Base-by-base conservation (phyloP, 257 asterid genomes). In the Gentiana straminea region DNA sequence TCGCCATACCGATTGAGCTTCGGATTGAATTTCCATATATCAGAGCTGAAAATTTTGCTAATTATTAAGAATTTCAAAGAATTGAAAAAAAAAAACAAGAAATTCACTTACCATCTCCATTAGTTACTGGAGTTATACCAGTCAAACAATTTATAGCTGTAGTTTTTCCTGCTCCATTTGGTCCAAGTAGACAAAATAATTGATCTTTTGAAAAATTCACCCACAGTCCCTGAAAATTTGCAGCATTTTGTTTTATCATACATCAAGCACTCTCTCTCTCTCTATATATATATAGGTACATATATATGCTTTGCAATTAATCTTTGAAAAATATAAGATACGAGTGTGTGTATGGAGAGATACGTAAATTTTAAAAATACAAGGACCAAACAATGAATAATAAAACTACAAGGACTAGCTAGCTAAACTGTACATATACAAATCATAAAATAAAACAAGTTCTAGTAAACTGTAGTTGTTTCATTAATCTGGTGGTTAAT, bases 161-260 rank as follows among this genome's bases (percentile, higher is more conserved):
- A 64, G 98, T 91, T 77, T 91, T 91, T 48, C 98, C 98, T 61
- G 98, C 96, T 64, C 96, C 98, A 72, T 91, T 91, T 39, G 95
- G 96, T 65, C 98, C 98, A 64, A 91, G 95, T 67, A 91, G 91
- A 76, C 98, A 91, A 73, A 91, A 84, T 41, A 91, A 72, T 82
- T 91, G 98, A 76, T 86, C 96, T 74, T 81, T 91, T 47, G 95
- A 81, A 62, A 91, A 75, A 72, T 84, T 86, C 65, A 91, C 60
- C 98, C 98, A 91, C 71, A 91, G 61, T 41, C 96, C 96, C 98
- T 91, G 94, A 64, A 70, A 38, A 60, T 53, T 53, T 12, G 51
- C 54, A 59, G 67, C 32, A 35, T 33, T 33, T 33, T 51, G 15
- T 12, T 2, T 41, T 41, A 10, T 41, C 46, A 41, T 0, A 41